A percentile compares a stretch with the other conserved stretches of the same genome.
Conservation (phyloP, 371 early-diverging fungal species). For the Mortierella sp. region DNA sequence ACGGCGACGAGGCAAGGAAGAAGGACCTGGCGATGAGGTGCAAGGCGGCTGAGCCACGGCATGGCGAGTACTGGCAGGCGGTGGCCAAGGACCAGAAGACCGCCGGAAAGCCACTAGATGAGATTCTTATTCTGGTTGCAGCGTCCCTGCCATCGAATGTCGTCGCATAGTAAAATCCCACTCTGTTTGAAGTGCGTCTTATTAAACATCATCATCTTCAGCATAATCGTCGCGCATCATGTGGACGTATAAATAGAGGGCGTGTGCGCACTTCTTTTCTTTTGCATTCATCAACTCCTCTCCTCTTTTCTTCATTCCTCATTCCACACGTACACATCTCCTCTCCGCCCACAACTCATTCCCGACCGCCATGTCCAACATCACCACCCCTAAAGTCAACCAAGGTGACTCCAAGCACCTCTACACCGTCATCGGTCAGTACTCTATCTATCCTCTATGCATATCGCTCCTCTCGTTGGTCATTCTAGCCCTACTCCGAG, state of each 20-base stretch:
- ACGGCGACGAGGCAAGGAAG: slow-evolving; percentile 76
- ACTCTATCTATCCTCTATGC: not conserved
- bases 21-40: slow-evolving; percentile 77
- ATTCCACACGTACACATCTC: not conserved
- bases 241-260: not conserved
- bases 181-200: too few relatives aligned
- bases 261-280: not conserved
- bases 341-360: not conserved
- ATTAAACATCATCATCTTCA: not conserved
- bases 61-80: slow-evolving; percentile 91
- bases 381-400: slow-evolving; percentile 8
- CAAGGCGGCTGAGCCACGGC: slow-evolving; percentile 86
- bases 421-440: slow-evolving; percentile 50
- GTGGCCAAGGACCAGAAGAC: slow-evolving; percentile 84
- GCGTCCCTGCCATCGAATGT: slow-evolving; percentile 49
- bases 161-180: slow-evolving; percentile 19
- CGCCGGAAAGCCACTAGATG: slow-evolving; percentile 75
- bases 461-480: not conserved
- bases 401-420: slow-evolving; percentile 42
- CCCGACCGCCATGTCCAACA: slow-evolving; percentile 18
- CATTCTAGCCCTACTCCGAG: not conserved
- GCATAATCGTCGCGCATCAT: not conserved
- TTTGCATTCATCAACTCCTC: not conserved
- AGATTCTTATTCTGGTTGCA: slow-evolving; percentile 77
- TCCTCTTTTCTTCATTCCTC: slow-evolving; percentile 9